A percentile compares a stretch with the other conserved stretches of the same genome.
Evolutionary conservation across 805 yeast genomes (phyloP).

Genomic region (Yamadazyma insecticola): DNA sequence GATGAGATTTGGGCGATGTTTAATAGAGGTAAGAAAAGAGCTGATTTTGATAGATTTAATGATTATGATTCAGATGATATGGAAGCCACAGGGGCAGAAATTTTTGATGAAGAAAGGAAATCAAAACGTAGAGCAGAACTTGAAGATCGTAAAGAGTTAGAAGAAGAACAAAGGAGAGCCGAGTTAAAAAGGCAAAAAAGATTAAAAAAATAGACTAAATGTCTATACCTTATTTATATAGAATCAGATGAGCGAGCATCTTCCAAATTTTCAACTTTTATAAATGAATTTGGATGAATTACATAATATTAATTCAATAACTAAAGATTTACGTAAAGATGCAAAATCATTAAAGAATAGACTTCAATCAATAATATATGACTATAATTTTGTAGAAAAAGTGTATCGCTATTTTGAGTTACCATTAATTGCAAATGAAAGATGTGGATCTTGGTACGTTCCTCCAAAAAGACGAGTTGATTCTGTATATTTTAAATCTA

Average conservation of each 20-base stretch:
- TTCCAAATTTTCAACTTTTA: too few relatives aligned
- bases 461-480: constrained; percentile 37
- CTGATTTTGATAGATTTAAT: constrained; percentile 40
- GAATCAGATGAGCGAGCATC: too few relatives aligned
- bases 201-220: constrained; percentile 5
- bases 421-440: constrained; percentile 66
- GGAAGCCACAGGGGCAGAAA: constrained; percentile 94
- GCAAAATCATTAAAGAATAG: constrained; percentile 53
- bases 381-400: constrained; percentile 45
- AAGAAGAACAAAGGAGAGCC: constrained; percentile 46
- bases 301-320: constrained; percentile 18
- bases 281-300: constrained; percentile 16
- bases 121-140: constrained; percentile 63
- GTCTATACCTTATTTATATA: too few relatives aligned
- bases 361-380: constrained; percentile 66
- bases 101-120: constrained; percentile 73
- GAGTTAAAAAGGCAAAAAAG: constrained; percentile 19
- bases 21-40: constrained; percentile 56
- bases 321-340: constrained; percentile 45
- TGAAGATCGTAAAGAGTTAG: constrained; percentile 75
- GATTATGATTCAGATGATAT: constrained; percentile 57
- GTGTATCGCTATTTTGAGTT: constrained; percentile 10
- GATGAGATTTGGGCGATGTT: constrained; percentile 90
- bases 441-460: constrained; percentile 88
- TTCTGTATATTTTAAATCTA: constrained; percentile 76